Percentiles rank a stretch among this genome's conserved stretches.
phyloP scores from a whole-genome alignment of 2,329 filamentous ascomycete genomes.

The Podosphaera fusca region DNA sequence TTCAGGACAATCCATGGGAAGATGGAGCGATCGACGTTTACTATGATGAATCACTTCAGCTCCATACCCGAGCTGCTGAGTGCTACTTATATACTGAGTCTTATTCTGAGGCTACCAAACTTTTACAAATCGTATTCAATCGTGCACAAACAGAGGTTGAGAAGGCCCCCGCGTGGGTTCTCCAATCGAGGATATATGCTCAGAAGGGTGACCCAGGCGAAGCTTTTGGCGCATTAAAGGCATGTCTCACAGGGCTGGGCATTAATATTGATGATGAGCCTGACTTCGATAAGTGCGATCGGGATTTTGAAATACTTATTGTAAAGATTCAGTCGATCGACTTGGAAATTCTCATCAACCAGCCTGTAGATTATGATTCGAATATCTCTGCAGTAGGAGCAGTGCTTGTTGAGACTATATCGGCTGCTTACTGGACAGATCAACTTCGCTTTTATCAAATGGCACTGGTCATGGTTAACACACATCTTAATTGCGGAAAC shows the following conservation, averaged over 20 bases:
- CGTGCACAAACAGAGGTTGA: slow-evolving; percentile 52
- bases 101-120: slow-evolving; percentile 37
- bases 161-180: slow-evolving; percentile 62
- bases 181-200: slow-evolving; percentile 58
- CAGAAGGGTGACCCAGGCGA: slow-evolving; percentile 47
- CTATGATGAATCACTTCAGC: slow-evolving; percentile 65
- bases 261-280: slow-evolving; percentile 41
- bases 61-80: slow-evolving; percentile 61
- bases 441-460: slow-evolving; percentile 50
- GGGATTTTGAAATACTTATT: slow-evolving; percentile 42
- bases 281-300: slow-evolving; percentile 56
- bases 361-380: slow-evolving; percentile 24
- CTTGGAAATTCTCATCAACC: slow-evolving; percentile 22
- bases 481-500: slow-evolving; percentile 37
- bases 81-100: slow-evolving; percentile 62
- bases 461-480: slow-evolving; percentile 39
- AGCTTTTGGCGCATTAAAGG: slow-evolving; percentile 46
- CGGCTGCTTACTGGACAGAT: slow-evolving; percentile 53
- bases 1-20: slow-evolving; percentile 61
- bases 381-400: slow-evolving; percentile 40
- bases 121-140: slow-evolving; percentile 47
- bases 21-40: slow-evolving; percentile 46
- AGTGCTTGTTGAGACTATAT: slow-evolving; percentile 45
- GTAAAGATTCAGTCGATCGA: slow-evolving; percentile 35
- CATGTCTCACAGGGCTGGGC: slow-evolving; percentile 46